Evolutionary conservation across 306 rosid genomes (phyloP), one percentile per base, ranked within the genome.

Genomic region (Vigna nakashimae): DNA sequence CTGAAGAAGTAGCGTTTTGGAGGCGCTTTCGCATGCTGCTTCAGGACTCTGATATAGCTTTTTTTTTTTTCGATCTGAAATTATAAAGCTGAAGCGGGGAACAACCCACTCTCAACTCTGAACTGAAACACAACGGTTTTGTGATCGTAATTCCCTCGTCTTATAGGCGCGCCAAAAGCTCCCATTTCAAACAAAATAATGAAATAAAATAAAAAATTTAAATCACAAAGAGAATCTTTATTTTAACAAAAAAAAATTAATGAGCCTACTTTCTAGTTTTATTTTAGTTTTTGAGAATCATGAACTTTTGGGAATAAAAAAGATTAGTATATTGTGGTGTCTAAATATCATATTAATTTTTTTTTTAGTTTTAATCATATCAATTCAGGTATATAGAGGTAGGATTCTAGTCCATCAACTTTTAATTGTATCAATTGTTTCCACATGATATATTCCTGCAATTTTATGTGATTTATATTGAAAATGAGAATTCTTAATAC

Each of bases 101-200:
- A 10, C 49, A 46, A 40, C 60, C 30, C 28, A 17, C 63, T n/a
- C 42, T 58, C 38, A 16, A 58, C 56, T 52, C 40, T 38, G 53
- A 78, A 77, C 56, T 14, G 13, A n/a, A 45, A 14, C 56, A 30
- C 36, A 22, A 59, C 80, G 60, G 81, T 46, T 32, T 69, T 43
- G 22, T 50, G 74, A 55, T 51, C 46, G 74, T 1, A 62, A 62
- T 62, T 59, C 75, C 73, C 59, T 16, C 76, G 10, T 73, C 72
- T 51, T 86, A 89, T 80, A 86, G 55, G 77, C 89, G 89, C 92
- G 92, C 92, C 86, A 86, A 86, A 57, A 51, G 46, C 60, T 22
- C 64, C 9, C 13, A 32, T 72, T 83, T 81, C 76, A 78, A 88
- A 85, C 57, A 15, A 22, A 56, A 20, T 3, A 43, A 30, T 6